Base-by-base conservation (phyloP, 2,329 filamentous ascomycete genomes). In the Aspergillus viridinutans region DNA sequence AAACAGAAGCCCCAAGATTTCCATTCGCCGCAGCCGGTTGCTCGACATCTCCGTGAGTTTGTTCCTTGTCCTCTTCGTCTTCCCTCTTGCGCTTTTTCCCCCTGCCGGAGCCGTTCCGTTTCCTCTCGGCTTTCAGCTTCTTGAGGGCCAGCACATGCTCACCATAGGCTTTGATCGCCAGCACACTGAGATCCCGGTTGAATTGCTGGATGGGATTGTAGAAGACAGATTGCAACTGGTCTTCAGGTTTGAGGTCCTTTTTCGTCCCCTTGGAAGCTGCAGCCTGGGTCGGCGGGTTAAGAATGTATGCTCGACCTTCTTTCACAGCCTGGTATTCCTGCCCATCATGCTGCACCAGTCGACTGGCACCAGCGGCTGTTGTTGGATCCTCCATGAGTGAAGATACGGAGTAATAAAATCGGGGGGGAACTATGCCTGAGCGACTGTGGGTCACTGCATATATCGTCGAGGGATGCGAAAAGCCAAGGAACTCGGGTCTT, bases 191-290 rank as follows among this genome's bases (percentile, higher is more conserved):
- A 71, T 99, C 94, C 49, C 95, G 89, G 75, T 99, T 99, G 81
- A 97, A 99, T 72, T 99, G 94, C 72, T 99, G 94, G 54, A 99
- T 97, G 0, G 94, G 93, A 67, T 99, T 99, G 82, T 99, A 99
- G 71, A 99, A 99, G 55, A 99, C 95, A 35, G 81, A 80, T 67
- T 93, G 89, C 64, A 87, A 83, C 42, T 85, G 80, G 64, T 85
- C 81, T 52, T 86, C 83, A 58, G 82, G 78, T 56, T 73, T 73
- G 28, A 73, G 64, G 58, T 76, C 71, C 42, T 64, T 70, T 59
- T 79, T 79, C 49, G 78, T 76, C 25, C 75, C 71, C 59, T 79
- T 76, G 0, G 67, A 58, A 58, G 69, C 69, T 45, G 73, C 52
- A 60, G 74, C 72, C 63, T 74, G 82, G 70, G 62, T 77, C 71